phyloP scores from a whole-genome alignment of 1,139 yeast species.

The Hansenula sp. region DNA sequence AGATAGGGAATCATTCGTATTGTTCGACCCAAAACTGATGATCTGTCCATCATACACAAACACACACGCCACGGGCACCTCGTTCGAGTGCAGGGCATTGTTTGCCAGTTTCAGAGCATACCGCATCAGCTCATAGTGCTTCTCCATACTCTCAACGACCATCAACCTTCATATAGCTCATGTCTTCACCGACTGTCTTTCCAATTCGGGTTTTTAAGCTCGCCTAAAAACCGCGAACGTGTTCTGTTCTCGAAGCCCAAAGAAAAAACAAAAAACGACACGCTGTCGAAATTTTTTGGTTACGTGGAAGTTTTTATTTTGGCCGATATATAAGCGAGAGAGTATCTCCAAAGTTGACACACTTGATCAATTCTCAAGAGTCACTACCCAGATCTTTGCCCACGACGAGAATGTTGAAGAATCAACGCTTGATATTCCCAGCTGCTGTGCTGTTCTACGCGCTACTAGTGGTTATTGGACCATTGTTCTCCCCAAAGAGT shows the following conservation, averaged over 20 bases:
- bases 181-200: too few relatives aligned
- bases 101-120: slow-evolving; percentile 50
- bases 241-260: too few relatives aligned
- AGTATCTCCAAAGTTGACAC: neutral
- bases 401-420: slow-evolving; percentile 26
- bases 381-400: neutral
- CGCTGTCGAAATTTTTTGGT: neutral
- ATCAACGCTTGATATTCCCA: slow-evolving; percentile 40
- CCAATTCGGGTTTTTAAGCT: neutral
- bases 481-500: slow-evolving; percentile 32
- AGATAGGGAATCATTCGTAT: slow-evolving; percentile 78
- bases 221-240: neutral
- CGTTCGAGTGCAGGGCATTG: slow-evolving; percentile 50
- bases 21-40: slow-evolving; percentile 79
- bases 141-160: neutral
- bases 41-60: slow-evolving; percentile 49
- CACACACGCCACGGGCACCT: slow-evolving; percentile 74
- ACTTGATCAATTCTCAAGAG: neutral
- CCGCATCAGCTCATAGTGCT: slow-evolving; percentile 36
- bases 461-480: slow-evolving; percentile 52
- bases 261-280: neutral
- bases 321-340: neutral
- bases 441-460: slow-evolving; percentile 55
- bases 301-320: neutral
- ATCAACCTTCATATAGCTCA: neutral